Evolutionary conservation across 1,284 basidiomycete species (phyloP).

Genomic region (Naganishia albida): DNA sequence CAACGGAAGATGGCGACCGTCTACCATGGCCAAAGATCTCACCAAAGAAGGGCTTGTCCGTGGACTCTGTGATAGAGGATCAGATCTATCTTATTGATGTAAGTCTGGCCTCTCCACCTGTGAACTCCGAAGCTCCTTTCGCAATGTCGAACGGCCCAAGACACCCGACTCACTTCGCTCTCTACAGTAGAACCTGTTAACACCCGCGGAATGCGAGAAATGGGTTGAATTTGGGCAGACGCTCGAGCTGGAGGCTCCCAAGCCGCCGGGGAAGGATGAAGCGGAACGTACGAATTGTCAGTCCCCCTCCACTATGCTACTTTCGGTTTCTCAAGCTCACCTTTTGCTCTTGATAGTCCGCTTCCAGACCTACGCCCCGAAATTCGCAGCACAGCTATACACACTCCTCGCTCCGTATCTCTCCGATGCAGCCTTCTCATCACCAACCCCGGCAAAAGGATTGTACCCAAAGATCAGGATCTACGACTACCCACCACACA

Average conservation of each 20-base stretch:
- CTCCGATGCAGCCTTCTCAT: not conserved
- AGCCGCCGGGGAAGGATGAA: conserved; percentile 74
- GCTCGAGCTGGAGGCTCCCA: conserved; percentile 65
- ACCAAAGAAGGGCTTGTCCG: conserved; percentile 56
- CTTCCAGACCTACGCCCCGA: conserved; percentile 53
- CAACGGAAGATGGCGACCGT: not conserved
- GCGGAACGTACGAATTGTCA: conserved; percentile 72
- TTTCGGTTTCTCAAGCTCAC: conserved; percentile 1
- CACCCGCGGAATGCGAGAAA: conserved; percentile 35
- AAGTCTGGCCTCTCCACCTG: conserved; percentile 38
- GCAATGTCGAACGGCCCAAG: not conserved
- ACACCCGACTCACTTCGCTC: not conserved
- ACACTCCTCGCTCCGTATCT: conserved; percentile 63
- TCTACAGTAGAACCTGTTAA: conserved; percentile 16
- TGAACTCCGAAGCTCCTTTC: not conserved
- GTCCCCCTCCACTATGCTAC: conserved; percentile 38
- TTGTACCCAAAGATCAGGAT: conserved; percentile 54
- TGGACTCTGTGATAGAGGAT: conserved; percentile 60
- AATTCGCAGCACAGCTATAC: conserved; percentile 65
- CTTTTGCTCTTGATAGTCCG: conserved; percentile 23
- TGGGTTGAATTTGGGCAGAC: conserved; percentile 66
- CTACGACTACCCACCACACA: conserved; percentile 44
- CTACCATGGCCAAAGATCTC: conserved; percentile 33
- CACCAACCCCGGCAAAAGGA: conserved; percentile 34
- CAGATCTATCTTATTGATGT: conserved; percentile 69